A percentile compares a stretch with the other conserved stretches of the same genome.
These are phyloP conservation scores for Elongisporangium prolatum DNA, from an alignment of 352 stramenopile genomes.

Conservation along the genomic window DNA sequence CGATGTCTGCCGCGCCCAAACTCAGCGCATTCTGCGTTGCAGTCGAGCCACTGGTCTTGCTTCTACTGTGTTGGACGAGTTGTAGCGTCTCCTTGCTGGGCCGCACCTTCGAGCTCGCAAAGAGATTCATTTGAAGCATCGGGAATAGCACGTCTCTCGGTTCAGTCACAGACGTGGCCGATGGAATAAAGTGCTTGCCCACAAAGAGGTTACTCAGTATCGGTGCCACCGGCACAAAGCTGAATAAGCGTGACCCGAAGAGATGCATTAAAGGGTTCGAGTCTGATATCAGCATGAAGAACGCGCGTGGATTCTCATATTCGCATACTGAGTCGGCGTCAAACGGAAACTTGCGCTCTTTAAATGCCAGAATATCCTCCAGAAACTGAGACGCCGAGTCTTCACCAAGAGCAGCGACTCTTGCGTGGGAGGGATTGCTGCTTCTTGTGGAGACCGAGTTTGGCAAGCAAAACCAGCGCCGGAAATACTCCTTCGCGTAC, in stretches of 20 bases:
- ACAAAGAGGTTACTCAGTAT: conserved; percentile 31
- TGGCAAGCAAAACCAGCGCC: conserved; percentile 52
- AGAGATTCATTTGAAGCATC: conserved; percentile 47
- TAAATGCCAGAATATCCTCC: conserved; percentile 68
- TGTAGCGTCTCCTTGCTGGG: conserved; percentile 40
- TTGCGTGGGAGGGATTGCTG: background rate
- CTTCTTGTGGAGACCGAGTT: background rate
- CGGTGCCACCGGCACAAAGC: conserved; percentile 56
- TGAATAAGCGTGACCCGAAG: conserved; percentile 69
- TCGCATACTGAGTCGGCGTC: conserved; percentile 64
- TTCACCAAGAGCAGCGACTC: conserved; percentile 31
- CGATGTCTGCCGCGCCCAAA: conserved; percentile 9
- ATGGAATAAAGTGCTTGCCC: conserved; percentile 49
- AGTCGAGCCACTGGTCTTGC: background rate
- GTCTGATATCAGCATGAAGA: conserved; percentile 75
- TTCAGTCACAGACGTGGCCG: conserved; percentile 28
- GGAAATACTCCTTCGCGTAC: conserved; percentile 74
- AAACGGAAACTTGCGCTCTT: conserved; percentile 76
- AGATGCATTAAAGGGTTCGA: conserved; percentile 73
- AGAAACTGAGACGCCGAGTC: conserved; percentile 60
- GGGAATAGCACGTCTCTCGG: conserved; percentile 33
- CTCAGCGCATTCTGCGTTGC: background rate
- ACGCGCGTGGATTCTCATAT: conserved; percentile 70
- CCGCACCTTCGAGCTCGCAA: conserved; percentile 23
- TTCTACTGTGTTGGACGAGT: conserved; percentile 20